Conservation (phyloP, 495 filamentous ascomycete genomes). For the Daldinia grandis region DNA sequence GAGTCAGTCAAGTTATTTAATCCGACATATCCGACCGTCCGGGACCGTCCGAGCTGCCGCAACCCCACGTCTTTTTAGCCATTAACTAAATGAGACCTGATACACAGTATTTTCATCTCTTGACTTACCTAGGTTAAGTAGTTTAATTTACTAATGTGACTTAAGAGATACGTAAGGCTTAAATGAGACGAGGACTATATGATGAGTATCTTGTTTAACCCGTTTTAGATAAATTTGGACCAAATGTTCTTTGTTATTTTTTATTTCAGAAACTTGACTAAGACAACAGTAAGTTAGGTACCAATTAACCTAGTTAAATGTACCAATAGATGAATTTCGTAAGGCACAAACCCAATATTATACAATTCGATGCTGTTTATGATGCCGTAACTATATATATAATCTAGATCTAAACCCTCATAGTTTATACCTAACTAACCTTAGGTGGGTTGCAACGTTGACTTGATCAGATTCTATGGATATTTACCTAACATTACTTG, state of each 20-base stretch:
- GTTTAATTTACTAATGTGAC: too few species aligned
- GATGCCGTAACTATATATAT: background rate
- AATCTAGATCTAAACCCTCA: background rate
- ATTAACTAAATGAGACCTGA: background rate
- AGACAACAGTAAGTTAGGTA: too few species aligned
- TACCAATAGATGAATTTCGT: background rate
- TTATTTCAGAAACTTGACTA: too few species aligned
- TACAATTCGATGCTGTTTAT: background rate
- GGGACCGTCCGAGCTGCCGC: background rate
- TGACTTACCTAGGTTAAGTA: too few species aligned
- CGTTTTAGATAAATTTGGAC: background rate
- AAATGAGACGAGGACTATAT: background rate
- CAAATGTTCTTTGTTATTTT: background rate
- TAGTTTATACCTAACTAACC: too few species aligned
- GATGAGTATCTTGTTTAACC: background rate
- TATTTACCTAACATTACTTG: background rate
- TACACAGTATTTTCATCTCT: background rate
- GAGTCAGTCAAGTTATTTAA: background rate
- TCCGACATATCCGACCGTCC: constrained; percentile 3
- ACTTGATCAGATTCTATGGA: background rate
- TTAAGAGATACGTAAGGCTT: too few species aligned
- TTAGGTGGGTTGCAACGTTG: background rate
- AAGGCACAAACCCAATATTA: background rate
- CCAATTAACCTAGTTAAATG: too few species aligned
- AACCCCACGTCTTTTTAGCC: background rate